Conservation (phyloP, 140 eudicot genomes). For the Cichorium intybus region DNA sequence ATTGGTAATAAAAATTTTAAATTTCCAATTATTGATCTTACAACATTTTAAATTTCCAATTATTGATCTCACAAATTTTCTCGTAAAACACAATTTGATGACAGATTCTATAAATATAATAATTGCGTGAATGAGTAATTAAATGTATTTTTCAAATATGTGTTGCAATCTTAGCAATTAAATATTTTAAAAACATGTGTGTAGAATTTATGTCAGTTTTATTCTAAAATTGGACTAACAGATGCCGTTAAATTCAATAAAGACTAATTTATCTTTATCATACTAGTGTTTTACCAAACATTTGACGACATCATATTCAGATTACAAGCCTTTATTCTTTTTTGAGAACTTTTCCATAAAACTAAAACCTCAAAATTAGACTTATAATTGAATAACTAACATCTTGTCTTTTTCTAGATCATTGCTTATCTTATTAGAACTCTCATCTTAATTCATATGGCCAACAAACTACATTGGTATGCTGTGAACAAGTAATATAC, state of each 20-base stretch:
- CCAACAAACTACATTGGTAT: neutral
- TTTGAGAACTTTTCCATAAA: neutral
- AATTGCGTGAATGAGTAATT: too few relatives aligned
- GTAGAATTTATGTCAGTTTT: neutral
- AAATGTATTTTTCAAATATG: too few relatives aligned
- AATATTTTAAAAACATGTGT: too few relatives aligned
- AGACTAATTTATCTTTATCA: neutral
- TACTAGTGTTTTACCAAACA: neutral
- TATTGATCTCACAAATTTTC: too few relatives aligned
- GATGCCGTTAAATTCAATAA: too few relatives aligned
- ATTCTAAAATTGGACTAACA: neutral
- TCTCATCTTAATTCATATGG: neutral
- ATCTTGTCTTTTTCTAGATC: neutral
- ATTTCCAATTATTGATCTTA: too few relatives aligned
- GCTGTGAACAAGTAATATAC: neutral
- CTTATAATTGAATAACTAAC: neutral
- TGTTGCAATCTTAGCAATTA: too few relatives aligned
- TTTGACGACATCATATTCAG: neutral
- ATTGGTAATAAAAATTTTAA: too few relatives aligned
- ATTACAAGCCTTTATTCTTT: neutral
- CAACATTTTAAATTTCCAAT: too few relatives aligned
- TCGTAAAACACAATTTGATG: too few relatives aligned
- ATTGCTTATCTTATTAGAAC: neutral
- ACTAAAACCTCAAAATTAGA: constrained; percentile 4
- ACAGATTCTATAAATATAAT: too few relatives aligned